phyloP scores from a whole-genome alignment of 257 asterid species.

The Nicotiana benthamiana region DNA sequence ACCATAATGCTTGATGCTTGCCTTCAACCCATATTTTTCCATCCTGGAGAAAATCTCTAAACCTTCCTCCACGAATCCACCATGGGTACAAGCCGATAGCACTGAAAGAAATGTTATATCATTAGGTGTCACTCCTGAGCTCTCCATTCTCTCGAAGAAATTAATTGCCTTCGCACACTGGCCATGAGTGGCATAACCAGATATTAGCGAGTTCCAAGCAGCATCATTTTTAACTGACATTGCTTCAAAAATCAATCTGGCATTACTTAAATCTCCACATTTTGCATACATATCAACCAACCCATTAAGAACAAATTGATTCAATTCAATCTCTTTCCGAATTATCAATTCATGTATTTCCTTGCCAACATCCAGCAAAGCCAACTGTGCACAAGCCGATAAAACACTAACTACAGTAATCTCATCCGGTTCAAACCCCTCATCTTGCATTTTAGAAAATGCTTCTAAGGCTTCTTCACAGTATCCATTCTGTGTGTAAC shows the following conservation, averaged over 20 bases:
- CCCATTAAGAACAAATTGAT: conserved; percentile 53
- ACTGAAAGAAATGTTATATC: conserved; percentile 56
- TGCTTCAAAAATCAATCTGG: conserved; percentile 45
- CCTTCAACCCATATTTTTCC: conserved; percentile 41
- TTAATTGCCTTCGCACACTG: conserved; percentile 47
- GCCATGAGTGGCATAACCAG: conserved; percentile 61
- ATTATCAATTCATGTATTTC: conserved; percentile 52
- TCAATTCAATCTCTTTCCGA: conserved; percentile 31
- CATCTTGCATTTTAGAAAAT: conserved; percentile 44
- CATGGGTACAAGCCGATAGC: conserved; percentile 73
- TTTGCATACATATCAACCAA: conserved; percentile 84
- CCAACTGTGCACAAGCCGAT: conserved; percentile 74
- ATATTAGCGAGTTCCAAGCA: conserved; percentile 62
- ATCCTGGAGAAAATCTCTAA: conserved; percentile 47
- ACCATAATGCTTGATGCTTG: conserved; percentile 66
- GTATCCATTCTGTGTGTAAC: conserved; percentile 66
- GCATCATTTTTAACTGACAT: conserved; percentile 24
- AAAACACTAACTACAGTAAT: conserved; percentile 56
- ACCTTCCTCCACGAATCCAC: conserved; percentile 72
- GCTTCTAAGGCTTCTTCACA: conserved; percentile 45
- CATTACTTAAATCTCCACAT: conserved; percentile 65
- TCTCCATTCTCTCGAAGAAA: conserved; percentile 43
- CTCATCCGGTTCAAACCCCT: conserved; percentile 67
- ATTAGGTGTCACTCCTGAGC: conserved; percentile 37
- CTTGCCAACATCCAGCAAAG: conserved; percentile 49